phyloP scores from a whole-genome alignment of 225 moss, liverwort and hornwort genomes.

The Physcomitrellopsis africana region DNA sequence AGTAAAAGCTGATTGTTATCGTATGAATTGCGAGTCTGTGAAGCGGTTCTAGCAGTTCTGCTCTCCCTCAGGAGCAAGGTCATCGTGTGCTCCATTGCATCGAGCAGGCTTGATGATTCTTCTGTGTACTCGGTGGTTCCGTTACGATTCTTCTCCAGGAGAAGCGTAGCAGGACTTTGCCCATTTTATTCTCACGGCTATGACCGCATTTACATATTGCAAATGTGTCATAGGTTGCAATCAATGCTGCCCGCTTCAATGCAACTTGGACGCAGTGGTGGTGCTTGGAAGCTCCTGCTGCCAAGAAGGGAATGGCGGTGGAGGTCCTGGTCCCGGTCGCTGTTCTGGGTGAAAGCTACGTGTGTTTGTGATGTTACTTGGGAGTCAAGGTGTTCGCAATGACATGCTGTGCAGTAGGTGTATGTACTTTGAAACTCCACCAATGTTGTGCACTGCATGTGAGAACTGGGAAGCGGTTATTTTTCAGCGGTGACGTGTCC shows the following conservation, averaged over 20 bases:
- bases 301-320: no score
- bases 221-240: constrained; percentile 22
- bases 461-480: no score
- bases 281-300: no score
- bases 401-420: no score
- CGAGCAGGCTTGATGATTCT: constrained; percentile 27
- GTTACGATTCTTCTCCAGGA: constrained; percentile 27
- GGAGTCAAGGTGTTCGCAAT: no score
- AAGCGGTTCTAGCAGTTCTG: constrained; percentile 46
- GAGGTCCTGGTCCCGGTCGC: no score
- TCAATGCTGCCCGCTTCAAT: constrained; percentile 32
- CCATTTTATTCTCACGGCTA: constrained; percentile 27
- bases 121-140: constrained; percentile 32
- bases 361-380: no score
- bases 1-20: constrained; percentile 30
- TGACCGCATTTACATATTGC: constrained; percentile 34
- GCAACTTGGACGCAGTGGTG: neutral
- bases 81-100: constrained; percentile 18
- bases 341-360: no score
- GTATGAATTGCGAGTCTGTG: constrained; percentile 35
- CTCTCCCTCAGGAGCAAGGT: constrained; percentile 30
- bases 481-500: no score
- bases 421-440: no score
- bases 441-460: no score
- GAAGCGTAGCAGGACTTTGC: constrained; percentile 22